Percentiles rank a stretch among this genome's conserved stretches.
phyloP scores from a whole-genome alignment of 2,329 filamentous ascomycete genomes.

The Lojkania enalia region DNA sequence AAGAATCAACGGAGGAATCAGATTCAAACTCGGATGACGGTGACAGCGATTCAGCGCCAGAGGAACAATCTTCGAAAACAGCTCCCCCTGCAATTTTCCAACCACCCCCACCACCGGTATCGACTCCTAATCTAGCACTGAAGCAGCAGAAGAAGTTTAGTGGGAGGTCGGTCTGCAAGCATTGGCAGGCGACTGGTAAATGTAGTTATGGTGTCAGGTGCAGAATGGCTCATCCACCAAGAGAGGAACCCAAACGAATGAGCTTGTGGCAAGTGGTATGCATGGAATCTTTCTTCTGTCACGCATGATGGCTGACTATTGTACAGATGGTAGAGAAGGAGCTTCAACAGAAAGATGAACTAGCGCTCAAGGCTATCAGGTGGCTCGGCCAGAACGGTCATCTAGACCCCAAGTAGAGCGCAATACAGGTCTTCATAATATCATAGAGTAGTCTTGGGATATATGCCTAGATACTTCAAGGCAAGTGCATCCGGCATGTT shows the following conservation, averaged over 20 bases:
- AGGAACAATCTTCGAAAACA: slow-evolving; percentile 44
- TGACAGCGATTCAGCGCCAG: slow-evolving; percentile 43
- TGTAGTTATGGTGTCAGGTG: slow-evolving; percentile 34
- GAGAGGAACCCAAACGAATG: slow-evolving; percentile 20
- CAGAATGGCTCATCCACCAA: slow-evolving; percentile 29
- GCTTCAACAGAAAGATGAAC: slow-evolving; percentile 45
- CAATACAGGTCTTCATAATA: too few species aligned
- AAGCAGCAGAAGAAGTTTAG: slow-evolving; percentile 10
- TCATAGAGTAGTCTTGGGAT: too few species aligned
- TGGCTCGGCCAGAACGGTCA: slow-evolving; percentile 50
- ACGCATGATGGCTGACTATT: too few species aligned
- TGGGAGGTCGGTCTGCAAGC: slow-evolving; percentile 17
- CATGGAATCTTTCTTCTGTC: too few species aligned
- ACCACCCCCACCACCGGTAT: slow-evolving; percentile 13
- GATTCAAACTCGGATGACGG: slow-evolving; percentile 30
- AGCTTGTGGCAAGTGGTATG: slow-evolving; percentile 31
- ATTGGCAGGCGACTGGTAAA: slow-evolving; percentile 30
- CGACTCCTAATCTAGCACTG: slow-evolving; percentile 12
- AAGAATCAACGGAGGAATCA: slow-evolving; percentile 20
- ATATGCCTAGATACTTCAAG: too few species aligned
- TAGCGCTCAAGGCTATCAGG: slow-evolving; percentile 52
- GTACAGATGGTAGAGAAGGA: slow-evolving; percentile 48
- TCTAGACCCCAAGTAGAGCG: slow-evolving; percentile 35
- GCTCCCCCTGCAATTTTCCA: slow-evolving; percentile 14
- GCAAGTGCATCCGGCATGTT: too few species aligned